phyloP scores from a whole-genome alignment of 345 rosid genomes.

The Passiflora organensis region DNA sequence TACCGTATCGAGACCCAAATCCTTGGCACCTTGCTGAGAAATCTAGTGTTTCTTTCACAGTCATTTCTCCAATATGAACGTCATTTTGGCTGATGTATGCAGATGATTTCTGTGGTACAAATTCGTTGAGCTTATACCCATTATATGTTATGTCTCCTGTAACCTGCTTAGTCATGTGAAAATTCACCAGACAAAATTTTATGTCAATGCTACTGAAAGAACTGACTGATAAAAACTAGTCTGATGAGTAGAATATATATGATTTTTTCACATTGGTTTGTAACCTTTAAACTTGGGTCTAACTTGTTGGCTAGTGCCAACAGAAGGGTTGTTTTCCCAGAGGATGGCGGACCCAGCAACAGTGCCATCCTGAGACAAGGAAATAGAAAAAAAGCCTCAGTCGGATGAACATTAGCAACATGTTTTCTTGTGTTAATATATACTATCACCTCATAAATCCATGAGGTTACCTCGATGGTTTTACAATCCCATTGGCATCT shows the following conservation, averaged over 20 bases:
- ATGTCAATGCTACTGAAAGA: too few species aligned
- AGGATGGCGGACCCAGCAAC: conserved; percentile 81
- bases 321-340: conserved; percentile 81
- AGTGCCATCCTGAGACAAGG: conserved; percentile 52
- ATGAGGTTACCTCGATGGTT: conserved; percentile 55
- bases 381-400: too few species aligned
- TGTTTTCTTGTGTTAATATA: too few species aligned
- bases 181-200: too few species aligned
- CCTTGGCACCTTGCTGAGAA: conserved; percentile 96
- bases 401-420: too few species aligned
- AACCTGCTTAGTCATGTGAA: conserved; percentile 37
- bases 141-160: conserved; percentile 64
- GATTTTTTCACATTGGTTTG: neutral
- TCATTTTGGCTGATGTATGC: conserved; percentile 94
- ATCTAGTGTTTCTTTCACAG: conserved; percentile 87
- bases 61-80: conserved; percentile 83
- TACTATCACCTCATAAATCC: too few species aligned
- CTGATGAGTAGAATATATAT: too few species aligned
- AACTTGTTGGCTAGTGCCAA: conserved; percentile 74
- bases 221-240: too few species aligned
- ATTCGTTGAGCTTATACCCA: conserved; percentile 57
- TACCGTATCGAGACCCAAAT: conserved; percentile 86
- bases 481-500: conserved; percentile 62
- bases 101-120: conserved; percentile 81
- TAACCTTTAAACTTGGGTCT: conserved; percentile 59